Evolutionary conservation across 2,329 filamentous ascomycete species (phyloP), one percentile per base, ranked within the genome.

Genomic region (Neopestalotiopsis rosae): DNA sequence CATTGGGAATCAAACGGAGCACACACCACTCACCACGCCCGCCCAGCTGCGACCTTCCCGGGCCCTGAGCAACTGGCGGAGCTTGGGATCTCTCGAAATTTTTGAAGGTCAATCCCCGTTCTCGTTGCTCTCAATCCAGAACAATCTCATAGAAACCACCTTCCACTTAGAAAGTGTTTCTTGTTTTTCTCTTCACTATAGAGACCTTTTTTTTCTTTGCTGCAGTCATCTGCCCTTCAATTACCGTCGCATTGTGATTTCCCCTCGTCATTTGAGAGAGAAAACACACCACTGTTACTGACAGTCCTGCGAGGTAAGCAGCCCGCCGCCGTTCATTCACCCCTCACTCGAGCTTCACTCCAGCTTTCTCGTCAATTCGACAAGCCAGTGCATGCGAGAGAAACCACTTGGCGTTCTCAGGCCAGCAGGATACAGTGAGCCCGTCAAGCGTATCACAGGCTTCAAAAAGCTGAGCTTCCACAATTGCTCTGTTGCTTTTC

Each of bases 41-140:
- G 34, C 34, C 34, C 38, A 52, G 24, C 28, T 57, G 45, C 45
- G 45, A 52, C 45, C 45, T 45, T 58, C 58, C 56, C 65, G 52
- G 66, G 66, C 59, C 58, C 40, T 62, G 66, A 67, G 34, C 45
- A 66, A 67, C 57, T 62, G 57, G 59, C 65, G 65, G 65, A 67
- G 66, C 66, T 49, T 62, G n/a, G 30, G 65, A 45, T 62, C 66
- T 38, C 61, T 58, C 38, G 58, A 67, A 64, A 62, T 67, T 67
- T 67, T 63, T 67, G 66, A 67, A 61, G 13, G 66, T 49, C n/a
- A 67, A 62, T 56, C 66, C 66, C 66, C 57, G 49, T 67, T 67
- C 66, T 63, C 40, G 65, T 38, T 63, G 59, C 57, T 20, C 56
- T 61, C 65, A 67, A 42, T 61, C 56, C 52, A 66, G 30, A 28